Evolutionary conservation across 495 filamentous ascomycete species (phyloP).

Genomic region (Hyaloscypha variabilis): DNA sequence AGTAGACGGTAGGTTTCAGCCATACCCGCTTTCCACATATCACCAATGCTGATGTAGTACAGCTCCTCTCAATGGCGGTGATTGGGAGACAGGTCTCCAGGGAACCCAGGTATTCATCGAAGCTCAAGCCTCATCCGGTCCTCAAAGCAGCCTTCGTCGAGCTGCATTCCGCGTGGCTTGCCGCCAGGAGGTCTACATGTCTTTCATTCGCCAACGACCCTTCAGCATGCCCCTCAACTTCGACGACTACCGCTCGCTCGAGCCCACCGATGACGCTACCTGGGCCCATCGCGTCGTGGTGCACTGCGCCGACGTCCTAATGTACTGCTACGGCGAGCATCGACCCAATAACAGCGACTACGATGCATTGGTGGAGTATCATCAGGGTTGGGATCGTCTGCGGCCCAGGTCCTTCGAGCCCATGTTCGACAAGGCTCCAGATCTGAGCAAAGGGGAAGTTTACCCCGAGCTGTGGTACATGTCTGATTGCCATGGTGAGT

Average conservation of each 20-base stretch:
- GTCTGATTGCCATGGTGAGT: conserved; percentile 35
- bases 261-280: conserved; percentile 36
- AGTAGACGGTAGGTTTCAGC: conserved; percentile 27
- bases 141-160: conserved; percentile 32
- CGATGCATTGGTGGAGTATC: conserved; percentile 33
- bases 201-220: conserved; percentile 39
- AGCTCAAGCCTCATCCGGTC: conserved; percentile 14
- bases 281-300: conserved; percentile 36
- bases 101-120: conserved; percentile 28
- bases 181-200: conserved; percentile 42
- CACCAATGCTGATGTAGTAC: neutral
- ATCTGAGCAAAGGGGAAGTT: conserved; percentile 25
- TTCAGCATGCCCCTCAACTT: conserved; percentile 32
- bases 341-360: conserved; percentile 22
- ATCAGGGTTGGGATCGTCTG: conserved; percentile 3
- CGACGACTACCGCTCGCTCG: conserved; percentile 33
- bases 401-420: conserved; percentile 20
- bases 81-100: conserved; percentile 26
- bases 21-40: neutral
- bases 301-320: conserved; percentile 35
- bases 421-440: conserved; percentile 4
- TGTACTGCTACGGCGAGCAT: conserved; percentile 36
- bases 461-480: conserved; percentile 46
- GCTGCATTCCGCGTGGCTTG: conserved; percentile 40
- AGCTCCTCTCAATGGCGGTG: conserved; percentile 28